A percentile compares a stretch with the other conserved stretches of the same genome.
phyloP scores from a whole-genome alignment of 495 filamentous ascomycete genomes.

The Xylaria cubensis region DNA sequence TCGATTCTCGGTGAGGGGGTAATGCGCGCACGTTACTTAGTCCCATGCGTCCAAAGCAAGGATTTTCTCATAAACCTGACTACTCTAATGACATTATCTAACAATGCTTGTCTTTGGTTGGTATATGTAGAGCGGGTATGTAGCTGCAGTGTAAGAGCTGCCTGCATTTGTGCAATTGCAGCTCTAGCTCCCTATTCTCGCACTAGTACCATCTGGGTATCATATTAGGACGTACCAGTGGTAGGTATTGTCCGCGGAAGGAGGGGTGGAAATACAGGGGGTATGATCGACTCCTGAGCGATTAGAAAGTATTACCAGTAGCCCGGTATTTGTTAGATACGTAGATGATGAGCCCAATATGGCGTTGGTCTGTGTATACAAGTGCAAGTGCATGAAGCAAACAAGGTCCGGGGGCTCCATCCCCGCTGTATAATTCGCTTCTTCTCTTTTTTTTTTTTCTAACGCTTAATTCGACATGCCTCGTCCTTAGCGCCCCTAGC shows the following conservation, averaged over 20 bases:
- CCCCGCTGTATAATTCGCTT: background rate
- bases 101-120: background rate
- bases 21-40: slow-evolving; percentile 28
- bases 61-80: background rate
- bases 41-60: slow-evolving; percentile 27
- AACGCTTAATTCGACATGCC: slow-evolving; percentile 18
- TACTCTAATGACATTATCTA: background rate
- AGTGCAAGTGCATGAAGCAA: slow-evolving; percentile 7
- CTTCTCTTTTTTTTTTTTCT: slow-evolving; percentile 28
- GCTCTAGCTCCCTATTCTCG: background rate
- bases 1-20: slow-evolving; percentile 21
- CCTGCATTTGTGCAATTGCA: slow-evolving; percentile 11
- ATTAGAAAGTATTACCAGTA: background rate
- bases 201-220: background rate
- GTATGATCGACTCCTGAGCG: too few species aligned
- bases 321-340: background rate
- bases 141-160: slow-evolving; percentile 17
- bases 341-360: background rate
- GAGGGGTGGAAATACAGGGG: background rate
- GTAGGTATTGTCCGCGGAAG: background rate
- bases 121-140: slow-evolving; percentile 26
- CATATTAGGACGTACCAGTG: background rate
- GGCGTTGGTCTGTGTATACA: background rate
- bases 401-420: slow-evolving; percentile 5
- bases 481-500: slow-evolving; percentile 29